Evolutionary conservation across 257 asterid genomes (phyloP).

Genomic region (Solanum clarkiae): DNA sequence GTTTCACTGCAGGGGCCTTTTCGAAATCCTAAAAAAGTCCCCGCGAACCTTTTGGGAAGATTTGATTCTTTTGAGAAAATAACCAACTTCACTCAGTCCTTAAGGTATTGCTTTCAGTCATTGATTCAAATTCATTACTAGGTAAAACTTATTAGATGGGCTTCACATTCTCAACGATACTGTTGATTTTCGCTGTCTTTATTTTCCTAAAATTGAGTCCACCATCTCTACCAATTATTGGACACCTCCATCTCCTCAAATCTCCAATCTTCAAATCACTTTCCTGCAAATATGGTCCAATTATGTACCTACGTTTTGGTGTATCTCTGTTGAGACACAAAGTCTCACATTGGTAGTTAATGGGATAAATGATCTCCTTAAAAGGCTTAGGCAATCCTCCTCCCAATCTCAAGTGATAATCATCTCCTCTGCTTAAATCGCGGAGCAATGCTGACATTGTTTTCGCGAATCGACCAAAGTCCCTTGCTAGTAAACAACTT

Average conservation of each 20-base stretch:
- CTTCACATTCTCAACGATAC: not conserved
- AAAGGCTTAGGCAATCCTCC: no score
- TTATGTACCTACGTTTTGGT: conserved; percentile 32
- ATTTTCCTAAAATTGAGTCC: conserved; percentile 17
- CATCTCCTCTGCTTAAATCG: conserved; percentile 32
- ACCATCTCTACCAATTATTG: conserved; percentile 28
- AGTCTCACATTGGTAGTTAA: no score
- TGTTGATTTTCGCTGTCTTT: not conserved
- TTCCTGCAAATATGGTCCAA: conserved; percentile 27
- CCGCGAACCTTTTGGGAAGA: not conserved
- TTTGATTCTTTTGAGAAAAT: not conserved
- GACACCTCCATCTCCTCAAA: conserved; percentile 54
- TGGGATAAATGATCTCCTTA: no score
- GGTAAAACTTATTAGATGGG: no score
- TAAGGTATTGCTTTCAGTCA: not conserved
- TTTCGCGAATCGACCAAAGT: conserved; percentile 36
- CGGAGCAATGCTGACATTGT: conserved; percentile 38
- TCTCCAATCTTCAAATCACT: conserved; percentile 20
- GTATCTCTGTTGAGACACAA: no score
- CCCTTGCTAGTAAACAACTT: conserved; percentile 15
- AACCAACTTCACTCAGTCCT: not conserved
- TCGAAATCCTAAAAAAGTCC: not conserved
- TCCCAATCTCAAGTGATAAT: conserved; percentile 17
- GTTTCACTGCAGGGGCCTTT: not conserved
- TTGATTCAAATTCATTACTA: not conserved